Evolutionary conservation across 1,139 yeast genomes (phyloP).

Genomic region (Geotrichum siamense): DNA sequence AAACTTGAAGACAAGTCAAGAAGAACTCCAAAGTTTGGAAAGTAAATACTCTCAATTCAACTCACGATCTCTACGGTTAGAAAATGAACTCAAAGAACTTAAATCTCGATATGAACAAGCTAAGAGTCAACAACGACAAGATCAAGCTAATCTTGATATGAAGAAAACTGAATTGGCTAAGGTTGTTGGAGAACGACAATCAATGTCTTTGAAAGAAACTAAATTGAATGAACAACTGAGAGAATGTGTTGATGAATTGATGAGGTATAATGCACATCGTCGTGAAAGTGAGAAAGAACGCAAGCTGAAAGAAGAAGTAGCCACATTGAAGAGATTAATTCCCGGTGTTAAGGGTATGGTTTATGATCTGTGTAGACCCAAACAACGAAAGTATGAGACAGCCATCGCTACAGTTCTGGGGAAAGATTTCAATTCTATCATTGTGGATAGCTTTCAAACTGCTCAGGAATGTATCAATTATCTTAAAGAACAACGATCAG

Average conservation of each 20-base stretch:
- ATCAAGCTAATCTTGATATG: constrained; percentile 23
- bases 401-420: constrained; percentile 83
- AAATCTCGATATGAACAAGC: constrained; percentile 18
- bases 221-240: constrained; percentile 58
- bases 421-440: constrained; percentile 67
- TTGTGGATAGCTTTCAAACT: constrained; percentile 67
- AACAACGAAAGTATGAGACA: constrained; percentile 61
- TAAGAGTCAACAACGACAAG: constrained; percentile 22
- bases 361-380: constrained; percentile 73
- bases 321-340: constrained; percentile 57
- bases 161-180: constrained; percentile 41
- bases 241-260: constrained; percentile 53
- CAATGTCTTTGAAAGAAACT: constrained; percentile 43
- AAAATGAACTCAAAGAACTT: constrained; percentile 34
- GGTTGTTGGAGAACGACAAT: constrained; percentile 43
- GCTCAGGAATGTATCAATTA: constrained; percentile 81
- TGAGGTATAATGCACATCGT: constrained; percentile 67
- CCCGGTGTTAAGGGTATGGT: constrained; percentile 82
- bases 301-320: constrained; percentile 62
- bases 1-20: constrained; percentile 27
- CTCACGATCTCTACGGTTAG: constrained; percentile 20
- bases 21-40: constrained; percentile 26
- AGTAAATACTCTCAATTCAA: constrained; percentile 27
- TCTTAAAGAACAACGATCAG: constrained; percentile 78
- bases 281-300: constrained; percentile 69